Percentiles rank a stretch among this genome's conserved stretches.
Conservation (phyloP, 805 yeast genomes). For the Wickerhamiella spandovensis region DNA sequence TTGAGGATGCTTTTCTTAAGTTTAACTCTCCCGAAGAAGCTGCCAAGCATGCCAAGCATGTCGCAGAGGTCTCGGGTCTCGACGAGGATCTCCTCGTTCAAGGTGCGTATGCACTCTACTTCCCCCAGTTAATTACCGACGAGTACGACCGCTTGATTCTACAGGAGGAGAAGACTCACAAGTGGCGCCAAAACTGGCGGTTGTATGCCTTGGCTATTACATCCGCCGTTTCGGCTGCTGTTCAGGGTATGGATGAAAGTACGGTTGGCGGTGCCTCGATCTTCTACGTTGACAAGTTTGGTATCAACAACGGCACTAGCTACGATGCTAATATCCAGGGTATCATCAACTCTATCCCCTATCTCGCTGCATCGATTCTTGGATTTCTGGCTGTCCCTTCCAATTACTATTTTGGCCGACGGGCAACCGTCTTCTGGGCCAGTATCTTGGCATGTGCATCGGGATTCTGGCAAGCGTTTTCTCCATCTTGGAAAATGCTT, state of each 20-base stretch:
- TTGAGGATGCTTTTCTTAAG: background rate
- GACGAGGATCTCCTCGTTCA: background rate
- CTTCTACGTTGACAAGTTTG: constrained; percentile 44
- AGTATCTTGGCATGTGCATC: constrained; percentile 47
- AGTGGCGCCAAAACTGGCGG: constrained; percentile 1
- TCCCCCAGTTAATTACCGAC: background rate
- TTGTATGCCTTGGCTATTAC: constrained; percentile 45
- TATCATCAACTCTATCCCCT: constrained; percentile 57
- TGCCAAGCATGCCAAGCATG: background rate
- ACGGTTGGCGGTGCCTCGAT: constrained; percentile 62
- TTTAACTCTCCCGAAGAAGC: background rate
- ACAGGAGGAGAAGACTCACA: background rate
- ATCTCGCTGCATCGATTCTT: constrained; percentile 45
- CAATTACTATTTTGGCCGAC: constrained; percentile 43
- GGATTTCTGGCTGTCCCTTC: constrained; percentile 38
- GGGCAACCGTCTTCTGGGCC: constrained; percentile 26
- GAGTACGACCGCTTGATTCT: background rate
- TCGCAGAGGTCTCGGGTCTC: background rate
- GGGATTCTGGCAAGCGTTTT: constrained; percentile 46
- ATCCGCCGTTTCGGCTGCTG: constrained; percentile 68
- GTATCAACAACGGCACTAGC: constrained; percentile 29
- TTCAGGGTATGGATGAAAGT: constrained; percentile 70
- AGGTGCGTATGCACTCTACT: background rate
- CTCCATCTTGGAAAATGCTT: constrained; percentile 47
- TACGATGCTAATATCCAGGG: constrained; percentile 36